Percentiles rank a stretch among this genome's conserved stretches.
phyloP scores from a whole-genome alignment of 768 basidiomycete genomes.

The Austroboletus eburneus region DNA sequence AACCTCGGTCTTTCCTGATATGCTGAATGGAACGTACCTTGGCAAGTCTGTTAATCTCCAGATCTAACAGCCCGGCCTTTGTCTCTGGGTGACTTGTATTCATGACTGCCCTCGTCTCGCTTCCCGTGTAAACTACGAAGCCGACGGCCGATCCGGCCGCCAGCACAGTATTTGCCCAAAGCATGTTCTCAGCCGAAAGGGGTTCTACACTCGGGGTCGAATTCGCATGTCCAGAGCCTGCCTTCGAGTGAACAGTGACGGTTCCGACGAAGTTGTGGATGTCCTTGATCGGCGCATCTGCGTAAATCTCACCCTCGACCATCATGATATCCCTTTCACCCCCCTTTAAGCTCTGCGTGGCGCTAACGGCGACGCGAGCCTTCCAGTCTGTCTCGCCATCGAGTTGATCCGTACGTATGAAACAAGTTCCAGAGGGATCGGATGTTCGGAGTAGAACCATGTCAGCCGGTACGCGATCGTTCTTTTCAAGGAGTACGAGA shows the following conservation, averaged over 20 bases:
- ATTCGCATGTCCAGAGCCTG: slow-evolving; percentile 27
- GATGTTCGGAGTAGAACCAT: slow-evolving; percentile 84
- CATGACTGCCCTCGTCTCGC: slow-evolving; percentile 96
- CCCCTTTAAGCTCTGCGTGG: slow-evolving; percentile 19
- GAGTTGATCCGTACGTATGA: slow-evolving; percentile 95
- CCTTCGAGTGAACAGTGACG: slow-evolving; percentile 61
- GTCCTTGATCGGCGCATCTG: slow-evolving; percentile 94
- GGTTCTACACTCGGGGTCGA: slow-evolving; percentile 59
- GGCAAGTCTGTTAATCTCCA: slow-evolving; percentile 93
- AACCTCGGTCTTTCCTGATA: not conserved
- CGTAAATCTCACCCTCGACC: slow-evolving; percentile 88
- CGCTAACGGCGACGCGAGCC: slow-evolving; percentile 73
- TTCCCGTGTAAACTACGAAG: slow-evolving; percentile 90
- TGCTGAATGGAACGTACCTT: slow-evolving; percentile 53
- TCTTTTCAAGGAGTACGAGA: slow-evolving; percentile 89
- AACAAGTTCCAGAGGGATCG: slow-evolving; percentile 90
- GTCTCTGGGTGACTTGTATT: slow-evolving; percentile 97
- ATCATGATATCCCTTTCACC: slow-evolving; percentile 48
- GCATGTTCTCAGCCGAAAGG: slow-evolving; percentile 89
- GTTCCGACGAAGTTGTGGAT: slow-evolving; percentile 95
- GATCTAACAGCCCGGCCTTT: slow-evolving; percentile 86
- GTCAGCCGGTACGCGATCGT: slow-evolving; percentile 95
- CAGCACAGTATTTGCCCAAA: slow-evolving; percentile 97
- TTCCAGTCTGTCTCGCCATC: slow-evolving; percentile 99
- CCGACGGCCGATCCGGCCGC: slow-evolving; percentile 93